Percentiles rank a stretch among this genome's conserved stretches.
Evolutionary conservation across 192 early-diverging fungal species (phyloP).

Genomic region (Coemansia sp.): DNA sequence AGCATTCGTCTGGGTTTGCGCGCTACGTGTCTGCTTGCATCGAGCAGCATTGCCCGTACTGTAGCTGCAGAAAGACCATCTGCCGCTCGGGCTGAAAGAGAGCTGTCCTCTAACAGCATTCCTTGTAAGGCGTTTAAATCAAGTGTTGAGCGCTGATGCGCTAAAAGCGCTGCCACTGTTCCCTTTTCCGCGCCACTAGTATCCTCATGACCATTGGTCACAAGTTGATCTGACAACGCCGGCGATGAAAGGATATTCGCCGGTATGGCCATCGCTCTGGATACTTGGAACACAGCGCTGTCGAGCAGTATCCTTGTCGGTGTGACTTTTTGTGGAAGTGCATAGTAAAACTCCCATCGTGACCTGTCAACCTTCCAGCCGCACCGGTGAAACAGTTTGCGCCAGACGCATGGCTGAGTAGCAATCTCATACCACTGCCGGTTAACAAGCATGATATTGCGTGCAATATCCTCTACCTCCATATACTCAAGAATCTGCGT

Average conservation of each 20-base stretch:
- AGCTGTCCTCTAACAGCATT: not conserved
- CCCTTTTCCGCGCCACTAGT: not conserved
- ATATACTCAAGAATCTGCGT: slow-evolving; percentile 31
- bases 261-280: slow-evolving; percentile 9
- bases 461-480: slow-evolving; percentile 23
- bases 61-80: not conserved
- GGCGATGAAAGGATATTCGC: not conserved
- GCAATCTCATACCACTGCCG: slow-evolving; percentile 25
- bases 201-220: slow-evolving; percentile 4
- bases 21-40: not conserved
- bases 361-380: slow-evolving; percentile 32
- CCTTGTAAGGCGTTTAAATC: not conserved
- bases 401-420: slow-evolving; percentile 39
- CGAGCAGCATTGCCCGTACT: slow-evolving; percentile 1
- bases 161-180: slow-evolving; percentile 3
- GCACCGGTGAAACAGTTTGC: slow-evolving; percentile 16
- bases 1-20: slow-evolving; percentile 7
- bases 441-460: slow-evolving; percentile 29
- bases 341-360: slow-evolving; percentile 37
- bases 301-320: slow-evolving; percentile 15
- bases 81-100: not conserved
- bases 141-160: not conserved
- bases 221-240: not conserved
- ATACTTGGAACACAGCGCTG: slow-evolving; percentile 16
- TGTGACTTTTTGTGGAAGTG: slow-evolving; percentile 9